Evolutionary conservation across 2,329 filamentous ascomycete species (phyloP), one percentile per base, ranked within the genome.

Genomic region (Eurotiales sp.): DNA sequence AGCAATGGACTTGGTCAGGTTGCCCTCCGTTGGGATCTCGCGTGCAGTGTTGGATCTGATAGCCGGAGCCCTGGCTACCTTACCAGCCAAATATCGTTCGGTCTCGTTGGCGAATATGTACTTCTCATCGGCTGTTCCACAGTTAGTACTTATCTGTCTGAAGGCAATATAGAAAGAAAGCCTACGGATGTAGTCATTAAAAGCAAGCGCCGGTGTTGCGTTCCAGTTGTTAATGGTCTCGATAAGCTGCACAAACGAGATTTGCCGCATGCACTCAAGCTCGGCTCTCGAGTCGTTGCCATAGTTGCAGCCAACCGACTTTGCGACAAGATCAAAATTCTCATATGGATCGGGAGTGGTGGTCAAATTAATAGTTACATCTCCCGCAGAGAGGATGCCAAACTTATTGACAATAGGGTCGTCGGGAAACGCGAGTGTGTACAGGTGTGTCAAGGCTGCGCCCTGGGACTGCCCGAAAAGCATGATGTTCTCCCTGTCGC

Each of bases 301-400:
- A 37, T 54, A 59, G 29, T 56, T 54, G 49, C 65, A 67, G 11
- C 61, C 63, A 11, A 68, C 51, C 4, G 55, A 51, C 19, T 58
- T 54, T 8, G 65, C 63, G 3, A 67, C 63, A 46, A 66, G 62
- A 14, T 61, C 58, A 51, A 66, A 67, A 44, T 65, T 59, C 12
- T 57, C 51, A 30, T 64, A 56, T 10, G 54, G 42, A 45, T 59
- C 44, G 10, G 54, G 54, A 5, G 52, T 32, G n/a, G 53, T 53
- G 2, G 54, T 37, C 11, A 48, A 6, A 12, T 51, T 40, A 19
- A 55, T 27, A 30, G 52, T 39, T 12, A 50, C 51, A 14, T 32
- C n/a, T 15, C 15, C 21, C 22, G 44, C 29, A 3, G 44, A 46
- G 44, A 46, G 21, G 12, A 46, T 6, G 52, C 62, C 14, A 53